Conservation (phyloP, 257 asterid species). For the Plantago major region DNA sequence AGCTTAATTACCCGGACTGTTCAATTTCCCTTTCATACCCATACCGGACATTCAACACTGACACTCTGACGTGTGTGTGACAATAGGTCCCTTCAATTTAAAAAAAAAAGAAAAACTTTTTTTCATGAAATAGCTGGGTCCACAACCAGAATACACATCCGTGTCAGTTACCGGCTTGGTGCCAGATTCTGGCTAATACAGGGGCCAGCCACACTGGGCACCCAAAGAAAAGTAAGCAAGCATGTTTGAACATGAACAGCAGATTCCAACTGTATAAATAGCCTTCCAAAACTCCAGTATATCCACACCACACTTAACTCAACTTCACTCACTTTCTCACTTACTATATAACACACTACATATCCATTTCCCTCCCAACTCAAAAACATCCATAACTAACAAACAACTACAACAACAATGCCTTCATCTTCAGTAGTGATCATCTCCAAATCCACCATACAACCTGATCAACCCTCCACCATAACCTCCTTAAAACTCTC, state of each 20-base stretch:
- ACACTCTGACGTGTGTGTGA: no score
- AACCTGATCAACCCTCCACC: constrained; percentile 47
- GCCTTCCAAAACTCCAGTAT: constrained; percentile 6
- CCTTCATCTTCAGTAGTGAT: constrained; percentile 59
- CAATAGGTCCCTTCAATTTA: no score
- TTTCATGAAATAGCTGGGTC: no score
- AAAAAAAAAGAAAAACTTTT: no score
- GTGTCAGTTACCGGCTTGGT: no score
- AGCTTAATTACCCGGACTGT: no score
- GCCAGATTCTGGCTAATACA: no score
- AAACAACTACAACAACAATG: constrained; percentile 38
- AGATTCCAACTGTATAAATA: constrained; percentile 17
- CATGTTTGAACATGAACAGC: no score
- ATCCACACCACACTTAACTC: background rate
- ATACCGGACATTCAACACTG: no score
- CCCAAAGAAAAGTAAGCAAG: background rate
- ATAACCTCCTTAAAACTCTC: constrained; percentile 63
- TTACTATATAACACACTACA: background rate
- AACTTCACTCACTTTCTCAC: no score
- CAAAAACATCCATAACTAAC: background rate
- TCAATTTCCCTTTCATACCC: no score
- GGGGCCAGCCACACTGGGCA: background rate
- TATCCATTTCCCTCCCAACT: background rate
- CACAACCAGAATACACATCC: no score
- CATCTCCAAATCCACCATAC: constrained; percentile 59